A percentile compares a stretch with the other conserved stretches of the same genome.
Evolutionary conservation across 108 stramenopile genomes (phyloP).

Genomic region (Nannochloropsis salina): DNA sequence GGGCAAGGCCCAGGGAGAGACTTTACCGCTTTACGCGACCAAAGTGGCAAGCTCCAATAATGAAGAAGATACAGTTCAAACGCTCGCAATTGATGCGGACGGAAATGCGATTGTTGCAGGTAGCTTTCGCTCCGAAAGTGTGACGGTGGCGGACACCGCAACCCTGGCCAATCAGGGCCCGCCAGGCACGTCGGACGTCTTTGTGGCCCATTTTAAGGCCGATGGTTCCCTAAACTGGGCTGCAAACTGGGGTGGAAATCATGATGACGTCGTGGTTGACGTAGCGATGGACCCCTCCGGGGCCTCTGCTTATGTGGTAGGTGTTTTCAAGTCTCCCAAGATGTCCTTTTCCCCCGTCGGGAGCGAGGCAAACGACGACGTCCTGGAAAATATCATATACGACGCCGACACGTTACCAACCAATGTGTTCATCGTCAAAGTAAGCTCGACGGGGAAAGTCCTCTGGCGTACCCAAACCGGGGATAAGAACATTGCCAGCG

Average conservation of each 20-base stretch:
- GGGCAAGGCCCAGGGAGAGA: neutral
- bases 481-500: conserved; percentile 1
- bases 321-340: neutral
- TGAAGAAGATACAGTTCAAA: neutral
- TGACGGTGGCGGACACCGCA: neutral
- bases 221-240: conserved; percentile 19
- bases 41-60: neutral
- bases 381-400: neutral
- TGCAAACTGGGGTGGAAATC: neutral
- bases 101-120: neutral
- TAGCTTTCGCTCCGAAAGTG: neutral
- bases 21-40: neutral
- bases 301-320: neutral
- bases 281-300: neutral
- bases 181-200: neutral
- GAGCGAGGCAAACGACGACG: neutral
- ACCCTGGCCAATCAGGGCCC: neutral
- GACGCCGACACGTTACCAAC: neutral
- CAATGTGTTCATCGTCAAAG: neutral
- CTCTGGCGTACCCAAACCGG: neutral
- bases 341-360: neutral
- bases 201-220: neutral
- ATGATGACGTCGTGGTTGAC: conserved; percentile 11
- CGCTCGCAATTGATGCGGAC: neutral
- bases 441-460: neutral